Base-by-base conservation (phyloP, 1,284 basidiomycete species). In the Meripilus lineatus region DNA sequence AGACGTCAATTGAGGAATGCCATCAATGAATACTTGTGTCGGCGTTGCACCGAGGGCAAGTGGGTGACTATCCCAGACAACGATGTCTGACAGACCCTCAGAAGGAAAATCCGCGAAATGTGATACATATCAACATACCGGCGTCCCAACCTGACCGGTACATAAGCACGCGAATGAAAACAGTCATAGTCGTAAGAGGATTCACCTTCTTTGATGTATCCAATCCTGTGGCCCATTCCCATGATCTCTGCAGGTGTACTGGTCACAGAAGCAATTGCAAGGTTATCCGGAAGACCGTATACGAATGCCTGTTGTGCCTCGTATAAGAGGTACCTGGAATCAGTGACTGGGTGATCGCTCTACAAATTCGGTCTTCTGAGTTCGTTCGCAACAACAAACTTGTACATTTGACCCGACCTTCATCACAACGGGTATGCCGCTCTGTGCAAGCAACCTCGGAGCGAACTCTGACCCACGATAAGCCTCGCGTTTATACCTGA, bases 1-100 rank as follows among this genome's bases (percentile, higher is more conserved):
- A 1, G 53, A 46, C 11, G 61, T 48, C 14, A 85, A 55, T 54
- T 86, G 83, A 3, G 74, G 67, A 36, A 84, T 77, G 5, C 83
- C 84, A 50, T 86, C 83, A 30, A 85, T 78, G 58, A 77, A 79
- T 10, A 86, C 82, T 57, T 86, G 81, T 26, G 65, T 77, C 56
- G 77, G 92, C 55, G 76, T 88, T 55, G 70, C 77, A 7, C 84
- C 83, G 3, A 93, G 70, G 0, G 80, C 67, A 22, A 94, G 73
- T 0, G 91, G 91, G 63, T 92, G 90, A 18, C 79, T 84, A 53
- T 93, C 89, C 91, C 92, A 94, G 3, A 94, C 71, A 14, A 93
- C 89, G 17, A 93, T 54, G 61, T 93, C 87, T 79, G 46, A 33
- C 30, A 6, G 44, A 34, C 45, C 32, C n/a, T 18, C 5, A 6